These are phyloP conservation scores for Fusarium agapanthi DNA, from an alignment of 2,329 filamentous ascomycete species.

Conservation along the genomic window DNA sequence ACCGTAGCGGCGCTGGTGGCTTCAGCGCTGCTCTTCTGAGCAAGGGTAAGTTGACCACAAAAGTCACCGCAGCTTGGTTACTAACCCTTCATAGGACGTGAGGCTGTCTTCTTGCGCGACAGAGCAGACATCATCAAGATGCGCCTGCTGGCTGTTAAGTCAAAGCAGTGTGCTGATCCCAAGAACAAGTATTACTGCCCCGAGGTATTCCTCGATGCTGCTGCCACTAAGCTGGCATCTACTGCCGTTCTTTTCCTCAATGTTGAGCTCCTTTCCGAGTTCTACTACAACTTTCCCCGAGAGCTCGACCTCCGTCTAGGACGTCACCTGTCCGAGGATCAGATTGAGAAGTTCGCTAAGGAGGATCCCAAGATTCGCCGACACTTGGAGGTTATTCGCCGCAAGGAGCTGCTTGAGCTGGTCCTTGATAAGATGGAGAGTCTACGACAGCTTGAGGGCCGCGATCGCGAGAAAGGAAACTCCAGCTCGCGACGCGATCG, in stretches of 20 bases:
- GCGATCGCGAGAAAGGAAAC: slow-evolving; percentile 65
- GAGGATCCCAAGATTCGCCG: slow-evolving; percentile 91
- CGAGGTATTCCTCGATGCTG: slow-evolving; percentile 96
- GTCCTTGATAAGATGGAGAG: slow-evolving; percentile 97
- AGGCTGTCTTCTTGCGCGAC: slow-evolving; percentile 93
- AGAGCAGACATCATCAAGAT: slow-evolving; percentile 90
- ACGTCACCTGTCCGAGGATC: slow-evolving; percentile 77
- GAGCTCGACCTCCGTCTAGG: slow-evolving; percentile 90
- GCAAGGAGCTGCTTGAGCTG: slow-evolving; percentile 92
- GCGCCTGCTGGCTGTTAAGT: slow-evolving; percentile 87
- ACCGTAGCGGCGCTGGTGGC: slow-evolving; percentile 85
- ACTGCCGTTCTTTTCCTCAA: slow-evolving; percentile 98
- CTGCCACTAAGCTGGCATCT: slow-evolving; percentile 91
- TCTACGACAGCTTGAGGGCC: slow-evolving; percentile 81
- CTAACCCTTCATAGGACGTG: slow-evolving; percentile 70
- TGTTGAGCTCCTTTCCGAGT: slow-evolving; percentile 94
- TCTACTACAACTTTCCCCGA: slow-evolving; percentile 96
- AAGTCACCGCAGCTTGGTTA: background rate
- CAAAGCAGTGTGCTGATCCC: slow-evolving; percentile 83
- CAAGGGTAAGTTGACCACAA: slow-evolving; percentile 68
- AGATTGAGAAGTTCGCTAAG: slow-evolving; percentile 89
- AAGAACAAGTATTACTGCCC: slow-evolving; percentile 97
- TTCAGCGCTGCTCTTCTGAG: slow-evolving; percentile 89
- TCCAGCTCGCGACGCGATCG: slow-evolving; percentile 36
- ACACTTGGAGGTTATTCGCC: slow-evolving; percentile 89